Evolutionary conservation across 495 filamentous ascomycete genomes (phyloP).

Genomic region (Aspergillus asperescens): DNA sequence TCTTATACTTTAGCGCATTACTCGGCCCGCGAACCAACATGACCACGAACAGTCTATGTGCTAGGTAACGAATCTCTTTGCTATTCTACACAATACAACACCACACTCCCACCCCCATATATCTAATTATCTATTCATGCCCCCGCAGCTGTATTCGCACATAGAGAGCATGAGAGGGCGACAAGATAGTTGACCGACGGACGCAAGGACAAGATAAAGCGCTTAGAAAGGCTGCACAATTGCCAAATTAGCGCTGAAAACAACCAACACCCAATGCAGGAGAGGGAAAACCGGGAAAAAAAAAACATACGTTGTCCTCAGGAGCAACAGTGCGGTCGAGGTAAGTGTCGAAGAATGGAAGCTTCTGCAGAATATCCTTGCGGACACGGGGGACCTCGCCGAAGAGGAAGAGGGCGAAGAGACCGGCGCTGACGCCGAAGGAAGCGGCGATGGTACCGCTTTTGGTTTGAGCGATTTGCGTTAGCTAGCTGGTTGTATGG

Average conservation of each 20-base stretch:
- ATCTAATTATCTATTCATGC: slow-evolving; percentile 8
- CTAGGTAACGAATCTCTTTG: slow-evolving; percentile 35
- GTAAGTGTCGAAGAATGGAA: slow-evolving; percentile 56
- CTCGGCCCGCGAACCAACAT: not conserved
- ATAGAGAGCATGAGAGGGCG: slow-evolving; percentile 5
- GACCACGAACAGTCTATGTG: slow-evolving; percentile 30
- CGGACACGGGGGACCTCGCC: slow-evolving; percentile 62
- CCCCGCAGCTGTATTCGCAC: not conserved
- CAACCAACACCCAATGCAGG: not conserved
- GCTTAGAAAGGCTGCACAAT: slow-evolving; percentile 40
- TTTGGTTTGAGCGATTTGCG: slow-evolving; percentile 15
- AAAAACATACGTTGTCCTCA: slow-evolving; percentile 54
- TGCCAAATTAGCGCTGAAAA: slow-evolving; percentile 9
- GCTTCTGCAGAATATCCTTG: slow-evolving; percentile 59
- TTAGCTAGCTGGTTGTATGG: slow-evolving; percentile 14
- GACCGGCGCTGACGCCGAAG: slow-evolving; percentile 57
- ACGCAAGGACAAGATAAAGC: slow-evolving; percentile 8
- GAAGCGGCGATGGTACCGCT: slow-evolving; percentile 51
- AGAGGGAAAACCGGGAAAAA: not conserved
- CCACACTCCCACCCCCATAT: slow-evolving; percentile 5
- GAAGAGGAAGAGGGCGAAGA: slow-evolving; percentile 67
- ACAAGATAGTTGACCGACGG: slow-evolving; percentile 10
- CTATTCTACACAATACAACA: slow-evolving; percentile 29
- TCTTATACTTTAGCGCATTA: not conserved
- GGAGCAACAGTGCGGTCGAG: slow-evolving; percentile 54